Conservation (phyloP, 495 filamentous ascomycete species). For the Aspergillus heteromorphus region DNA sequence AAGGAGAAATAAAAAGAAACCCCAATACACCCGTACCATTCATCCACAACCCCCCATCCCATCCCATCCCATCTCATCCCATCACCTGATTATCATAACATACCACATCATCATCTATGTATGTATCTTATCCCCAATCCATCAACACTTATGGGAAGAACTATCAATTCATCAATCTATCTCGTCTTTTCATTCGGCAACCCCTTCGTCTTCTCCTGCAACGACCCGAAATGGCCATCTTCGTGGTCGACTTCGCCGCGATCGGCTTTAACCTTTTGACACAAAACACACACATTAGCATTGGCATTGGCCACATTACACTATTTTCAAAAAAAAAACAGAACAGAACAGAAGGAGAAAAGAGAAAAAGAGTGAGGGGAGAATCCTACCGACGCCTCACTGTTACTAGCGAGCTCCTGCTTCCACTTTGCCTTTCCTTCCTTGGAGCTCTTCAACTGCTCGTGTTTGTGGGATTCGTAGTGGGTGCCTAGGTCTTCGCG, state of each 20-base stretch:
- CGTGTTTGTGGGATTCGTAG: slow-evolving; percentile 68
- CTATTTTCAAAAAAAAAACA: no score
- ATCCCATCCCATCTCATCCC: not conserved
- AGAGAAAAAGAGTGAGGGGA: no score
- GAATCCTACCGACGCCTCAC: slow-evolving; percentile 64
- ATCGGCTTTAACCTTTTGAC: slow-evolving; percentile 57
- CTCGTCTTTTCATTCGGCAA: slow-evolving; percentile 17
- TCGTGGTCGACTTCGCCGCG: slow-evolving; percentile 46
- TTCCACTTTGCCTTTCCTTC: slow-evolving; percentile 78
- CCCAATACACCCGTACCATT: no score
- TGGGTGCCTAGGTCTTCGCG: slow-evolving; percentile 36
- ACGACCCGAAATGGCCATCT: slow-evolving; percentile 38
- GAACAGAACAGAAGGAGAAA: not conserved
- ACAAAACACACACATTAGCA: not conserved
- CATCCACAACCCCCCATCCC: no score
- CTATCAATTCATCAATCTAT: slow-evolving; percentile 3
- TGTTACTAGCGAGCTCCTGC: slow-evolving; percentile 69
- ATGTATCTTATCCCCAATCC: not conserved
- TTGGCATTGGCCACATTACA: no score
- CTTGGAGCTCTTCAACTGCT: slow-evolving; percentile 63
- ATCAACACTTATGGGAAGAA: no score
- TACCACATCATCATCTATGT: not conserved
- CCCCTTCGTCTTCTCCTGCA: slow-evolving; percentile 50
- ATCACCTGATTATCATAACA: not conserved
- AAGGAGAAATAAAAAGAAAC: not conserved